These are phyloP conservation scores for Leccinum variicolor DNA, from an alignment of 768 basidiomycete genomes.

Conservation along the genomic window DNA sequence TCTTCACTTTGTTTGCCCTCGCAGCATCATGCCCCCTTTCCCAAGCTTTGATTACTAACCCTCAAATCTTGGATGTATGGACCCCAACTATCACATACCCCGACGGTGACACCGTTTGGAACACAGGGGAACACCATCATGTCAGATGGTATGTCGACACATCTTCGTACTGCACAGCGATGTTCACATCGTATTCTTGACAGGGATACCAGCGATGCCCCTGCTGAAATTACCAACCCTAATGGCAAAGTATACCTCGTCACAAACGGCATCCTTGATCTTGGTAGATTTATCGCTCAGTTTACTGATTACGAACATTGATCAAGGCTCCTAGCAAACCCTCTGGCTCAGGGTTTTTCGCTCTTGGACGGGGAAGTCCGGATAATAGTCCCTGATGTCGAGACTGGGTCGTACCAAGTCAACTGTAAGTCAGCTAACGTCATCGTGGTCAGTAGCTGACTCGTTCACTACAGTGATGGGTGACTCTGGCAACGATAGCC, in stretches of 20 bases:
- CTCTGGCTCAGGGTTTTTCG: slow-evolving; percentile 26
- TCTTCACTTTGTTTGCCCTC: slow-evolving; percentile 10
- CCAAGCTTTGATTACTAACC: not conserved
- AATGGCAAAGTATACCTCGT: slow-evolving; percentile 29
- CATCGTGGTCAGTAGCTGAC: not conserved
- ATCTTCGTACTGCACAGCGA: not conserved
- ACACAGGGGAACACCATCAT: slow-evolving; percentile 7
- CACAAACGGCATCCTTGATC: slow-evolving; percentile 15
- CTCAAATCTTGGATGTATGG: slow-evolving; percentile 21
- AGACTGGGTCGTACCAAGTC: slow-evolving; percentile 31
- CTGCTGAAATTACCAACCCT: slow-evolving; percentile 32
- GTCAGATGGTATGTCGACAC: slow-evolving; percentile 29
- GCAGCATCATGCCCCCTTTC: slow-evolving; percentile 10
- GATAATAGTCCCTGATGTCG: slow-evolving; percentile 30
- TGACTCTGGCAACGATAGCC: slow-evolving; percentile 32
- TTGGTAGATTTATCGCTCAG: slow-evolving; percentile 19
- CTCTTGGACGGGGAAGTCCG: slow-evolving; percentile 25
- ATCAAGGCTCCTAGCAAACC: slow-evolving; percentile 16
- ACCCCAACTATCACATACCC: slow-evolving; percentile 27
- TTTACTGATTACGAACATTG: not conserved
- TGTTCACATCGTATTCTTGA: not conserved
- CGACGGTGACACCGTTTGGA: slow-evolving; percentile 20
- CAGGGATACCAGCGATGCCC: slow-evolving; percentile 31
- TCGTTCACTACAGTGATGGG: slow-evolving; percentile 28
- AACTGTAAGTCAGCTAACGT: slow-evolving; percentile 23